Evolutionary conservation across 345 rosid genomes (phyloP).

Genomic region (Physaria fendleri): DNA sequence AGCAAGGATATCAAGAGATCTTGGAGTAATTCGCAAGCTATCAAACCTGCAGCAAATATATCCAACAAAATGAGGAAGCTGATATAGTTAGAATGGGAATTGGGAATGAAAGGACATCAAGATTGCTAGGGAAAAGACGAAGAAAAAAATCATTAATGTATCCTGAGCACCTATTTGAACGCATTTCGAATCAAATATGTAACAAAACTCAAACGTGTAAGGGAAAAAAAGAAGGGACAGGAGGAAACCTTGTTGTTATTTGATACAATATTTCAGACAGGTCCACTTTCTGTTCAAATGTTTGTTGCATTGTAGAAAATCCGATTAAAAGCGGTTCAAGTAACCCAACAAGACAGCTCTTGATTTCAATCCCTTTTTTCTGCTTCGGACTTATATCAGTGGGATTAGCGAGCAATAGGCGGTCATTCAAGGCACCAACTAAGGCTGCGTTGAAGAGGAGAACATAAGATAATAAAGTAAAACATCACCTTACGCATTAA

Average conservation of each 20-base stretch:
- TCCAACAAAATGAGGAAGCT: neutral
- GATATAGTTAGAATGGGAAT: conserved; percentile 5
- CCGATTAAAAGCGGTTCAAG: conserved; percentile 99
- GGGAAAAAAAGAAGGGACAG: conserved; percentile 1
- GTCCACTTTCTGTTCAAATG: conserved; percentile 88
- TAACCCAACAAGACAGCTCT: conserved; percentile 92
- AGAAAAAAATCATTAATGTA: neutral
- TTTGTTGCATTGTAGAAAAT: conserved; percentile 94
- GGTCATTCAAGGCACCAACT: conserved; percentile 90
- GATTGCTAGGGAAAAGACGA: neutral
- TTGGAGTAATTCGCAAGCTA: conserved; percentile 89
- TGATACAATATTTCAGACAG: conserved; percentile 87
- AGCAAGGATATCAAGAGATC: conserved; percentile 87
- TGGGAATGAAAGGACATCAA: neutral
- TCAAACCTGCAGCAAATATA: conserved; percentile 61
- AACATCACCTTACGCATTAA: conserved; percentile 5
- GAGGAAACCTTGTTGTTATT: conserved; percentile 76
- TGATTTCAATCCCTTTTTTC: conserved; percentile 78
- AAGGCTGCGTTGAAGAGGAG: conserved; percentile 47
- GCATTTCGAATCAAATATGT: neutral
- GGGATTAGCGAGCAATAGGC: conserved; percentile 70
- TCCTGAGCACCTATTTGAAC: neutral
- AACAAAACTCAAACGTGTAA: neutral
- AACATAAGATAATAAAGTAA: conserved; percentile 11
- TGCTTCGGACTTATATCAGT: conserved; percentile 87